phyloP scores from a whole-genome alignment of 169 alveolate genomes.

The Amoebophrya sp. region DNA sequence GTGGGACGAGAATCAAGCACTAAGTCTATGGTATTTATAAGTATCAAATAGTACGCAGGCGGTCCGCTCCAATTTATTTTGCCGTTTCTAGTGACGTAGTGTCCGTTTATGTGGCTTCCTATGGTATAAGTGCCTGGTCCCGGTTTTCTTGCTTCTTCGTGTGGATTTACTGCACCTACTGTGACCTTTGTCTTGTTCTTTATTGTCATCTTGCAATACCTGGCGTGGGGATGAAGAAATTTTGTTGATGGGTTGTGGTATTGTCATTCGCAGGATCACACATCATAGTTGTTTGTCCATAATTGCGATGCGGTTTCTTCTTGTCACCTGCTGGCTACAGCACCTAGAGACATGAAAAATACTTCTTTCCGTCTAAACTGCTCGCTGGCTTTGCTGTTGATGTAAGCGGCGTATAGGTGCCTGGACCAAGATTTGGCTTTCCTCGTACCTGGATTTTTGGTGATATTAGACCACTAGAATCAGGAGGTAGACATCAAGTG shows the following conservation, averaged over 20 bases:
- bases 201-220: neutral
- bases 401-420: slow-evolving; percentile 2
- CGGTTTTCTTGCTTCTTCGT: neutral
- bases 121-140: neutral
- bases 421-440: neutral
- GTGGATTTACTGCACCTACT: neutral
- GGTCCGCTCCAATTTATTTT: neutral
- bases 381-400: neutral
- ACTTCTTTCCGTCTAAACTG: slow-evolving; percentile 1
- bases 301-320: too few species aligned
- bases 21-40: too few species aligned
- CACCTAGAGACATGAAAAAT: too few species aligned
- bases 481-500: too few species aligned
- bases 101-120: neutral
- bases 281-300: too few species aligned
- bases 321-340: too few species aligned
- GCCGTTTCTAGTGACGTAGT: neutral
- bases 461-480: too few species aligned
- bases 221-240: neutral
- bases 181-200: neutral
- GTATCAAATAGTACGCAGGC: neutral
- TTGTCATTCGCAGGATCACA: too few species aligned
- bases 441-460: too few species aligned
- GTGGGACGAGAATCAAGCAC: too few species aligned
- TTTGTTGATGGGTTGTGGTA: neutral